A percentile compares a stretch with the other conserved stretches of the same genome.
Evolutionary conservation across 148 eudicot species (phyloP).

Genomic region (Persicaria maculosa): DNA sequence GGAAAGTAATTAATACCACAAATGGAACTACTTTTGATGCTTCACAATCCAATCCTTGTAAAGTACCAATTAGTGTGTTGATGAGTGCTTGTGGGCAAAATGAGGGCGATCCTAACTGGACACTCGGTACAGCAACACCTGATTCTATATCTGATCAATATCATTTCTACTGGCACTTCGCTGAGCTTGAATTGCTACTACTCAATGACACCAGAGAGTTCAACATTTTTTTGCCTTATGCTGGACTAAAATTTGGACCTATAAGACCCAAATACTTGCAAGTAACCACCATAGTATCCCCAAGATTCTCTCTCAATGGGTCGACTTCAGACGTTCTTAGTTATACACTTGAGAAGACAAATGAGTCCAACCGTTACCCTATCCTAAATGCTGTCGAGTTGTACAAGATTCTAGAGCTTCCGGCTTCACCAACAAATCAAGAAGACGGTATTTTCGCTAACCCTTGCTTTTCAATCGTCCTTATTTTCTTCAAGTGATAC

Average conservation of each 20-base stretch:
- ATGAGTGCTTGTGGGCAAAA: not conserved
- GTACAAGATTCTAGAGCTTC: not conserved
- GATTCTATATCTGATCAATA: not conserved
- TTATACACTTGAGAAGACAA: not conserved
- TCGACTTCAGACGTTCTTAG: not conserved
- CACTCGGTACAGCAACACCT: not conserved
- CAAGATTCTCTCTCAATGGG: not conserved
- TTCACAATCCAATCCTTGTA: not conserved
- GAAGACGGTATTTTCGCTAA: not conserved
- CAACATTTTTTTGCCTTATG: not conserved
- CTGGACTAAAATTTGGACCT: not conserved
- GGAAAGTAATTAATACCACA: not conserved
- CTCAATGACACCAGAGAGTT: not conserved
- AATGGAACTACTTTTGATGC: not conserved
- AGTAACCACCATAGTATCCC: not conserved
- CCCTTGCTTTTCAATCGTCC: not conserved
- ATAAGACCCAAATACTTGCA: not conserved
- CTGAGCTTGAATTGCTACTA: not conserved
- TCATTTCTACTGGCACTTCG: not conserved
- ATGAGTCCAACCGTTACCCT: not conserved
- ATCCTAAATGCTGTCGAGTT: not conserved
- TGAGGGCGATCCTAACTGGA: not conserved
- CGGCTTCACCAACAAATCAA: not conserved
- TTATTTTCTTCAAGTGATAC: too few relatives aligned
- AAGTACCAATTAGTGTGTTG: not conserved